Percentiles rank a stretch among this genome's conserved stretches.
Evolutionary conservation across 2,329 filamentous ascomycete species (phyloP).

Genomic region (Hypomyces rosellus): DNA sequence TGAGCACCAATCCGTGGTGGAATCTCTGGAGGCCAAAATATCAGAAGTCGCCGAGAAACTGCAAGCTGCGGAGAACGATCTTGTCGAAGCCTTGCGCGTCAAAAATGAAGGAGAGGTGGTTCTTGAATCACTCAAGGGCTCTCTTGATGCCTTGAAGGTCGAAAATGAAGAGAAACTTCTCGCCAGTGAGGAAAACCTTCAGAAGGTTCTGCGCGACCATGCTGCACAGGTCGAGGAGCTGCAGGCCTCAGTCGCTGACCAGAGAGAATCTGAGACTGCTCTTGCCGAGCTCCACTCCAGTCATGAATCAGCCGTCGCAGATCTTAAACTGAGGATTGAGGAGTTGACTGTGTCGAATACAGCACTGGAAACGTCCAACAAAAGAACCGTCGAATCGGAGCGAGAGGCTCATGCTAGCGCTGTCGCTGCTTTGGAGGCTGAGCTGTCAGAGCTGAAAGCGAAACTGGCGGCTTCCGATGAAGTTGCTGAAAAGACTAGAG

Average conservation of each 20-base stretch:
- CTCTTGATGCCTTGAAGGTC: constrained; percentile 38
- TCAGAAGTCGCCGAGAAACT: constrained; percentile 46
- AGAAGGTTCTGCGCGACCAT: constrained; percentile 41
- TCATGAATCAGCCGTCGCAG: constrained; percentile 42
- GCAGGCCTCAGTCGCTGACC: constrained; percentile 41
- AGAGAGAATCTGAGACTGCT: constrained; percentile 45
- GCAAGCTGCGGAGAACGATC: constrained; percentile 42
- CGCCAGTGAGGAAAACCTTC: constrained; percentile 27
- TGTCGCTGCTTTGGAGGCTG: constrained; percentile 44
- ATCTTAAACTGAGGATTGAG: constrained; percentile 50
- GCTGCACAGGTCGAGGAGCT: constrained; percentile 43
- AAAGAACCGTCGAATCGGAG: constrained; percentile 39
- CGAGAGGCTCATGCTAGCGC: constrained; percentile 38
- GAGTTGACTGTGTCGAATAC: constrained; percentile 43
- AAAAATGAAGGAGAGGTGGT: constrained; percentile 45
- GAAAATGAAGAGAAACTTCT: constrained; percentile 29
- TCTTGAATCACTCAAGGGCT: constrained; percentile 42
- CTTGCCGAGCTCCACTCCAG: constrained; percentile 43
- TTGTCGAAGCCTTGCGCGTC: constrained; percentile 41
- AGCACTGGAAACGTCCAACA: constrained; percentile 39
- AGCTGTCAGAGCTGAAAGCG: constrained; percentile 45
- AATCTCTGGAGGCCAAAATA: constrained; percentile 41
- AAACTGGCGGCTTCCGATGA: constrained; percentile 43
- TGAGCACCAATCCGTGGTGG: constrained; percentile 43
- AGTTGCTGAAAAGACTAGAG: constrained; percentile 35